Evolutionary conservation across 1,284 basidiomycete species (phyloP), one percentile per base, ranked within the genome.

Genomic region (Ustilago trichophora): DNA sequence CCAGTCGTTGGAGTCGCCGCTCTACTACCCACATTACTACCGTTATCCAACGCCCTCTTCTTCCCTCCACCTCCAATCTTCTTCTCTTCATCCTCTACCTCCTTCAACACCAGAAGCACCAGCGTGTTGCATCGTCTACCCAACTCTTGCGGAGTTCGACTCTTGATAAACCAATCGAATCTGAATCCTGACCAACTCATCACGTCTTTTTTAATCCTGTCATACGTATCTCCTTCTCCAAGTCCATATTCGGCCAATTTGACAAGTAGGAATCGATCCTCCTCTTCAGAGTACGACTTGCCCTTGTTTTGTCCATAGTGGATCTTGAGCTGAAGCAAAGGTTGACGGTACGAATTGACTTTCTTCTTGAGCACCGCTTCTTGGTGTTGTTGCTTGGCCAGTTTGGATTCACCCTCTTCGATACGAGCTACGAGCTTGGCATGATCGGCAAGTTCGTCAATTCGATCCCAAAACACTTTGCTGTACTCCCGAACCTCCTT

Each of bases 91-190:
- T 81, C 81, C 82, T 95, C 68, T 27, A 82, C 93, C 47, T 77
- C 76, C 85, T 96, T 96, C 84, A 93, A 89, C 62, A 98, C 91
- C 87, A 97, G 90, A 13, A 89, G 86, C 33, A 98, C 79, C 33
- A 98, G 82, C 8, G 95, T 98, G 72, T 90, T 91, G 74, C 93
- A 97, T 50, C 96, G 84, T 71, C 95, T 85, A 72, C 90, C 88
- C 60, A 99, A 84, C 84, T 99, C 96, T 76, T 92, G 89, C 10
- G 92, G 89, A 21, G 91, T 93, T 47, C 96, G 85, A 66, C 90
- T 92, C 85, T 97, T 97, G 86, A 98, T 92, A 85, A 98, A 98
- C 94, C 94, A 98, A 80, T 98, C 93, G 75, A 98, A 76, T 7
- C 75, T 62, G 84, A 98, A 98, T n/a, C 93, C 90, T 0, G 93